Percentiles rank a stretch among this genome's conserved stretches.
phyloP scores from a whole-genome alignment of 1,284 basidiomycete genomes.

The Phenoliferia sp. region DNA sequence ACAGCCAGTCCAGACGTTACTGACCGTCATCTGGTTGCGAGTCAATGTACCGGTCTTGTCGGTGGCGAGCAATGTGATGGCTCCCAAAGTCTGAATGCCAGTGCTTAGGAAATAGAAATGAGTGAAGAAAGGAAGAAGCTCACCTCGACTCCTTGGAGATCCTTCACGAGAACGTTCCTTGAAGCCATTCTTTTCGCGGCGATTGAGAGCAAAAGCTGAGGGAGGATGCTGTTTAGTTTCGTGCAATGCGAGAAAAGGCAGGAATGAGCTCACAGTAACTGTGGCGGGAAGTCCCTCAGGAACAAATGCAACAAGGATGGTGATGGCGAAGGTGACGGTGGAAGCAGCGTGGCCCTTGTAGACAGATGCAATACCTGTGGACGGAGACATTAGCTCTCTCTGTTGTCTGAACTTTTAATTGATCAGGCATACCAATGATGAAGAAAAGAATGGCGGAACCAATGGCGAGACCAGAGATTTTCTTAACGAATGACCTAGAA shows the following conservation, averaged over 20 bases:
- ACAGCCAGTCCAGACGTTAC: constrained; percentile 58
- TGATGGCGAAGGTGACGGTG: constrained; percentile 64
- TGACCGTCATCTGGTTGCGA: constrained; percentile 48
- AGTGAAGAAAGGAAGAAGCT: too few species aligned
- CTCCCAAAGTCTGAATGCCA: constrained; percentile 59
- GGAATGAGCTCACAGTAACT: constrained; percentile 47
- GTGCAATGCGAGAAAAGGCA: background rate
- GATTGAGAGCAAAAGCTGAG: constrained; percentile 56
- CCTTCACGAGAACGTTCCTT: constrained; percentile 65
- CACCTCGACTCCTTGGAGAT: constrained; percentile 59
- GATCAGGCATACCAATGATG: constrained; percentile 57
- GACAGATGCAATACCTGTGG: constrained; percentile 59
- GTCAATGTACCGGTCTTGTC: constrained; percentile 64
- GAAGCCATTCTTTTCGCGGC: constrained; percentile 67
- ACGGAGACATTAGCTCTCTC: too few species aligned
- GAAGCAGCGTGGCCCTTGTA: constrained; percentile 58
- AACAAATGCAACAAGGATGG: constrained; percentile 66
- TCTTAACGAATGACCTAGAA: constrained; percentile 49
- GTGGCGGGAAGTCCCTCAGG: constrained; percentile 61
- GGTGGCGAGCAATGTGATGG: constrained; percentile 59
- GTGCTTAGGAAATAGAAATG: too few species aligned
- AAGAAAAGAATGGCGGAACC: constrained; percentile 61
- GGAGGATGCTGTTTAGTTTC: background rate
- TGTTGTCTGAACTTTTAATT: too few species aligned
- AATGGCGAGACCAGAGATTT: constrained; percentile 50